These are phyloP conservation scores for Eragrostis tef DNA, from an alignment of 202 grass and related monocot genomes.

Conservation along the genomic window DNA sequence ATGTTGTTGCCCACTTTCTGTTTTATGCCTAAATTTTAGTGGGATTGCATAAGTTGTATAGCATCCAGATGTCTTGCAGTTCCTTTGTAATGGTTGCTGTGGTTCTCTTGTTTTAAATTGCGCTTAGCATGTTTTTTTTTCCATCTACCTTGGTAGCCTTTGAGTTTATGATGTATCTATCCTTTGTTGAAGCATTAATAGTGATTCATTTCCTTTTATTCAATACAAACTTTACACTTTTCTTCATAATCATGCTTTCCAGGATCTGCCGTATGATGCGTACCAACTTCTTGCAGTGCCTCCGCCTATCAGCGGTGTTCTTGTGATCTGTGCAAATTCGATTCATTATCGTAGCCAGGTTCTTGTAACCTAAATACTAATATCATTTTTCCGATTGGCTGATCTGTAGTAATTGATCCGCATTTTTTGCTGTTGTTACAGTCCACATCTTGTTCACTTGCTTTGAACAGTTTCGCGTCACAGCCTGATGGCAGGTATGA, in stretches of 20 bases:
- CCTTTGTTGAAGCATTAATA: background rate
- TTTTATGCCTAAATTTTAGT: background rate
- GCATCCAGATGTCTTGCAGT: background rate
- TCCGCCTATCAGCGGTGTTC: constrained; percentile 87
- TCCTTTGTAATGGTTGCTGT: background rate
- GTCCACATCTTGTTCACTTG: constrained; percentile 84
- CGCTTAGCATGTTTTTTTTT: background rate
- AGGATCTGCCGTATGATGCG: constrained; percentile 90
- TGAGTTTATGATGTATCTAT: background rate
- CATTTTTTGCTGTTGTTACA: constrained; percentile 60
- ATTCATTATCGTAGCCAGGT: constrained; percentile 98
- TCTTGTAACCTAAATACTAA: constrained; percentile 35
- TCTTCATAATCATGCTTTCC: constrained; percentile 43
- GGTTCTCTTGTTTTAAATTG: background rate
- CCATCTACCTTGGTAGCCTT: background rate
- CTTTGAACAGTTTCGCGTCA: constrained; percentile 74
- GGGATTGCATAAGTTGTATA: constrained; percentile 8
- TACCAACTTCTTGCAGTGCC: constrained; percentile 92
- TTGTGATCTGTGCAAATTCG: constrained; percentile 89
- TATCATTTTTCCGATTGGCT: constrained; percentile 30
- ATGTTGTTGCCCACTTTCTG: background rate
- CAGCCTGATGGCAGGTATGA: constrained; percentile 81
- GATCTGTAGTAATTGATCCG: constrained; percentile 13
- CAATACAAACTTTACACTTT: constrained; percentile 25
- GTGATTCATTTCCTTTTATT: constrained; percentile 9